Percentiles rank a stretch among this genome's conserved stretches.
These are phyloP conservation scores for Solidago caesia DNA, from an alignment of 129 eudicot genomes.

Conservation along the genomic window DNA sequence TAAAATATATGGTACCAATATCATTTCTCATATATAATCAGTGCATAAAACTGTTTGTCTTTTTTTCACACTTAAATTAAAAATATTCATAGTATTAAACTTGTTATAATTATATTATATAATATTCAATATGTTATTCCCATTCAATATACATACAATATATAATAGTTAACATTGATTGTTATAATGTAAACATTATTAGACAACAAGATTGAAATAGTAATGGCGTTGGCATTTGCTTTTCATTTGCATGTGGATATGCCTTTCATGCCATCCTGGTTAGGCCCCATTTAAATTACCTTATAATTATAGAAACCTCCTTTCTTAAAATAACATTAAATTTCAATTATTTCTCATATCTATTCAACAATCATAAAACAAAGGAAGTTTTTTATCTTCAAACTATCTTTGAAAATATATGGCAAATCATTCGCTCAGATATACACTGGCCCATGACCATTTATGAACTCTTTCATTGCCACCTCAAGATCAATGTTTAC, in stretches of 20 bases:
- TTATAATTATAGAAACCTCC: not conserved
- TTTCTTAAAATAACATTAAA: conserved; percentile 3
- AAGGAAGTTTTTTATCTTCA: not conserved
- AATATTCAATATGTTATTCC: too few species aligned
- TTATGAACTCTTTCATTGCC: too few species aligned
- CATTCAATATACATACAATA: not conserved
- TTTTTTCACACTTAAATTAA: not conserved
- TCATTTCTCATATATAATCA: not conserved
- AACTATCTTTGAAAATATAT: too few species aligned
- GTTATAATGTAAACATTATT: conserved; percentile 16
- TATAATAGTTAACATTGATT: not conserved
- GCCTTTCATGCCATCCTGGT: conserved; percentile 38
- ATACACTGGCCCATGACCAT: too few species aligned
- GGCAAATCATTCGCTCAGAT: too few species aligned
- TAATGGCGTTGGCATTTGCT: conserved; percentile 23
- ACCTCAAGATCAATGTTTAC: too few species aligned
- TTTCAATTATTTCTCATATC: not conserved
- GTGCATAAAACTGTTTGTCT: conserved; percentile 11
- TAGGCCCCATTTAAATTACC: conserved; percentile 36
- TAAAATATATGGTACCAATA: too few species aligned
- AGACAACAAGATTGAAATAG: not conserved
- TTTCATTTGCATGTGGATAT: conserved; percentile 32
- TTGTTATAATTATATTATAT: too few species aligned
- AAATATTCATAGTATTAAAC: too few species aligned
- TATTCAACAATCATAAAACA: not conserved